Evolutionary conservation across 805 yeast species (phyloP).

Genomic region (Nakazawaea sp.): DNA sequence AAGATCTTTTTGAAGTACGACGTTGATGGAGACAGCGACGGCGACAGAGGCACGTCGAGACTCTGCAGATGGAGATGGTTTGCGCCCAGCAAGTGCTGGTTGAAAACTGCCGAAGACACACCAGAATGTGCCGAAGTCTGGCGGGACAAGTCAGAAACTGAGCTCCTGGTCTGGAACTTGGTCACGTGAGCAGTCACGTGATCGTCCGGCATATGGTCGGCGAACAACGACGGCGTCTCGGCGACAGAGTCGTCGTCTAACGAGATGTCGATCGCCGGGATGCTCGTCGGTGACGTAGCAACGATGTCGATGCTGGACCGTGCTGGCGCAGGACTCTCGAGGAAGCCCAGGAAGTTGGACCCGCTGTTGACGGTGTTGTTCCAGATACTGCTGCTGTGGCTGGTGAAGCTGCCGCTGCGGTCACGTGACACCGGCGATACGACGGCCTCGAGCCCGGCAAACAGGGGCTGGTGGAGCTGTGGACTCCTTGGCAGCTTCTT

Average conservation of each 20-base stretch:
- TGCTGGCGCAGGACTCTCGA: slow-evolving; percentile 1
- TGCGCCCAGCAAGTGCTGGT: background rate
- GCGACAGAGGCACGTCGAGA: background rate
- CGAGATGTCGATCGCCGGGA: no score
- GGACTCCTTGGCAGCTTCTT: slow-evolving; percentile 5
- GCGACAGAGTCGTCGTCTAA: no score
- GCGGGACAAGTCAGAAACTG: slow-evolving; percentile 4
- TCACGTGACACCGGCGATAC: slow-evolving; percentile 13
- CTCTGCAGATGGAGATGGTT: background rate
- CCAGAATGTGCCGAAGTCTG: slow-evolving; percentile 2
- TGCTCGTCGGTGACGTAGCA: no score
- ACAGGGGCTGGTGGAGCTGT: background rate
- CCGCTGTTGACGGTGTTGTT: slow-evolving; percentile 15
- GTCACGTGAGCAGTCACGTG: background rate
- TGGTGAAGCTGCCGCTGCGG: slow-evolving; percentile 24
- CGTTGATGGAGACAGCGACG: background rate
- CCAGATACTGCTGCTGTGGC: slow-evolving; percentile 22
- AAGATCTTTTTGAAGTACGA: slow-evolving; percentile 10
- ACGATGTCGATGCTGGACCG: slow-evolving; percentile 1
- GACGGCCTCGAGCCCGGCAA: background rate
- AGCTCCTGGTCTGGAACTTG: slow-evolving; percentile 6
- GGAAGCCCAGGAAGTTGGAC: slow-evolving; percentile 4
- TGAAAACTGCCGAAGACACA: background rate
- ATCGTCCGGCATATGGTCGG: no score
- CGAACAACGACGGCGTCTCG: no score